Conservation (phyloP, 1,284 basidiomycete species). For the Moesziomyces antarcticus region DNA sequence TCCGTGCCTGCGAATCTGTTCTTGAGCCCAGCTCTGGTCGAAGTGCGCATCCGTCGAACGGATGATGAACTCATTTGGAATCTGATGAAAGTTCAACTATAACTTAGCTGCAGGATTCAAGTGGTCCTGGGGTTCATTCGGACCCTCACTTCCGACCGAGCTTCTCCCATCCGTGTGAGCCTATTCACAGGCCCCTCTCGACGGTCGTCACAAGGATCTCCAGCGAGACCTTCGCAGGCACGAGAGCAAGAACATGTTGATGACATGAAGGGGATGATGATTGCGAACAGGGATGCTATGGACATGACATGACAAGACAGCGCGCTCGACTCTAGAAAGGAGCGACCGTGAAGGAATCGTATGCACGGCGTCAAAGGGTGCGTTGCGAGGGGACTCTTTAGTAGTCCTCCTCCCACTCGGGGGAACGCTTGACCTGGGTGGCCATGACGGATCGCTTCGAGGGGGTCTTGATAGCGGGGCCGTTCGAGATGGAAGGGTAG, state of each 20-base stretch:
- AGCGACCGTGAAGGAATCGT: conserved; percentile 24
- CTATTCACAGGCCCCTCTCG: too few species aligned
- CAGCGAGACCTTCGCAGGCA: too few species aligned
- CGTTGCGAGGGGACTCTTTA: conserved; percentile 9
- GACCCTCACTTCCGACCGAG: too few species aligned
- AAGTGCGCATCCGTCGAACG: too few species aligned
- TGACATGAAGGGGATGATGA: neutral
- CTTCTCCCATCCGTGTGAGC: too few species aligned
- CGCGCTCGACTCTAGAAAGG: conserved; percentile 41
- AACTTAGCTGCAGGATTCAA: too few species aligned
- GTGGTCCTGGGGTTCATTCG: too few species aligned
- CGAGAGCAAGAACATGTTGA: neutral
- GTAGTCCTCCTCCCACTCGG: conserved; percentile 49
- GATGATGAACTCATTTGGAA: too few species aligned
- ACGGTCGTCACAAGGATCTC: too few species aligned
- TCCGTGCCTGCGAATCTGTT: too few species aligned
- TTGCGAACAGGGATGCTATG: conserved; percentile 11
- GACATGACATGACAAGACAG: conserved; percentile 21
- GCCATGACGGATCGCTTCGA: conserved; percentile 51
- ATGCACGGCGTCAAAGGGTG: conserved; percentile 3
- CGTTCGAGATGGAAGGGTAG: conserved; percentile 55
- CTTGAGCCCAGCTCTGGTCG: too few species aligned
- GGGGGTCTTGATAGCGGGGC: conserved; percentile 50
- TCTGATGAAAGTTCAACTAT: too few species aligned
- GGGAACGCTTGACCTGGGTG: conserved; percentile 48